Evolutionary conservation across 768 basidiomycete species (phyloP), one percentile per base, ranked within the genome.

Genomic region (Amanita inopinata): DNA sequence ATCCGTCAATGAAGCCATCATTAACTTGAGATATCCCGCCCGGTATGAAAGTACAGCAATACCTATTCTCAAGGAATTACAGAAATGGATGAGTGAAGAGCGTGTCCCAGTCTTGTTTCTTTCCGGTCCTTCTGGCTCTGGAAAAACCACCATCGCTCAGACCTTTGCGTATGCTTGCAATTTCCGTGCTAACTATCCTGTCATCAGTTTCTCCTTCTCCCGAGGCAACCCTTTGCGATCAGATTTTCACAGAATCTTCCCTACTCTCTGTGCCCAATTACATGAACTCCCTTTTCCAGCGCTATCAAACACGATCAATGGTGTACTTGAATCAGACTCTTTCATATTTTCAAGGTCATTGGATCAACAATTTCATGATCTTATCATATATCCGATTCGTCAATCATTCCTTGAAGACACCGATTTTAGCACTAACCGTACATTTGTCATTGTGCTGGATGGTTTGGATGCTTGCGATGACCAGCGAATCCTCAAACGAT

Each of bases 401-500:
- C 9, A 31, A 18, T 41, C 32, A 3, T 22, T 41, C 31, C 18
- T 18, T 7, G 11, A 14, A n/a, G 38, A 28, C 4, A 19, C 7
- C 15, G 3, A 33, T 24, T 11, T 28, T 28, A 7, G 27, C n/a
- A 28, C 4, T 3, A 5, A 12, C 2, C 5, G 18, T 17, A 20
- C 28, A 5, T 39, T 18, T 33, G 14, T 41, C 12, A 23, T 41
- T 15, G 10, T 41, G 10, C 14, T 41, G 30, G 40, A 41, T 9
- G 40, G 40, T n/a, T 18, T 41, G 17, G 40, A 41, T 23, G 40
- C 28, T 19, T 41, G 40, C 32, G 6, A 28, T 5, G 40, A 41
- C 20, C 17, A 32, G 11, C 22, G 4, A 7, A 11, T 32, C 2
- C 28, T 41, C 40, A 41, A 33, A 33, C 30, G 33, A 14, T 41